These are phyloP conservation scores for Fraxinus ornus DNA, from an alignment of 305 asterid genomes.

Conservation along the genomic window DNA sequence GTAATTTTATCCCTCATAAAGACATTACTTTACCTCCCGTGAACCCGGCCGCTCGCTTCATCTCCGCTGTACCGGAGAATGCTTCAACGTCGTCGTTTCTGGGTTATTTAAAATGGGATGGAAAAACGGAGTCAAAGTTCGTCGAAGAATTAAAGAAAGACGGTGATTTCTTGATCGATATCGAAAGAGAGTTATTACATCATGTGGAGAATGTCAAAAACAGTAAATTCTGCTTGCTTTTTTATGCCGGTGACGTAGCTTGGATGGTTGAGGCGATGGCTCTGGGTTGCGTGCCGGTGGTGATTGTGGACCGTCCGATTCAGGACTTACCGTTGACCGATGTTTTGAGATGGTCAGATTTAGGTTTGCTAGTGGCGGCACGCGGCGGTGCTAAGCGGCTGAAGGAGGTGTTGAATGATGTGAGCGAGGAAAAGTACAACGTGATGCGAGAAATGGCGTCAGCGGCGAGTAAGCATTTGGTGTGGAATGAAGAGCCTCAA, in stretches of 20 bases:
- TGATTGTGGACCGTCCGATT: conserved; percentile 74
- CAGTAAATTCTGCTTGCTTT: conserved; percentile 71
- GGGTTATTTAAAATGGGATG: conserved; percentile 60
- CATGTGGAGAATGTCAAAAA: conserved; percentile 13
- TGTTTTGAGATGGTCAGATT: conserved; percentile 66
- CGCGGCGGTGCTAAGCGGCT: conserved; percentile 50
- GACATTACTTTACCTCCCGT: conserved; percentile 67
- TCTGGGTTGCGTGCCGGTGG: conserved; percentile 75
- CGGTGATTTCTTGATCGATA: conserved; percentile 50
- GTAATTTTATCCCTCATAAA: conserved; percentile 73
- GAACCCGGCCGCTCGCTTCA: conserved; percentile 21
- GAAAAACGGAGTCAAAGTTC: conserved; percentile 30
- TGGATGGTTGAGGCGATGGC: conserved; percentile 64
- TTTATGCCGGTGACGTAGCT: conserved; percentile 42
- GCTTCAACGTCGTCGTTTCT: conserved; percentile 28
- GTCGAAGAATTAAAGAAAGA: conserved; percentile 54
- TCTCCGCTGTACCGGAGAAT: conserved; percentile 14
- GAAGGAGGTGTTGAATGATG: conserved; percentile 48
- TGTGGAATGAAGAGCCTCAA: conserved; percentile 72
- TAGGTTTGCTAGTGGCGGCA: conserved; percentile 52
- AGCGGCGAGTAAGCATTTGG: conserved; percentile 67
- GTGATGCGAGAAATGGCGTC: conserved; percentile 52
- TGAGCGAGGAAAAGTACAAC: conserved; percentile 43
- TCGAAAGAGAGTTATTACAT: conserved; percentile 34
- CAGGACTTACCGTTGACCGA: conserved; percentile 90